phyloP scores from a whole-genome alignment of 192 early-diverging fungal genomes.

The Rhizophagus clarus region DNA sequence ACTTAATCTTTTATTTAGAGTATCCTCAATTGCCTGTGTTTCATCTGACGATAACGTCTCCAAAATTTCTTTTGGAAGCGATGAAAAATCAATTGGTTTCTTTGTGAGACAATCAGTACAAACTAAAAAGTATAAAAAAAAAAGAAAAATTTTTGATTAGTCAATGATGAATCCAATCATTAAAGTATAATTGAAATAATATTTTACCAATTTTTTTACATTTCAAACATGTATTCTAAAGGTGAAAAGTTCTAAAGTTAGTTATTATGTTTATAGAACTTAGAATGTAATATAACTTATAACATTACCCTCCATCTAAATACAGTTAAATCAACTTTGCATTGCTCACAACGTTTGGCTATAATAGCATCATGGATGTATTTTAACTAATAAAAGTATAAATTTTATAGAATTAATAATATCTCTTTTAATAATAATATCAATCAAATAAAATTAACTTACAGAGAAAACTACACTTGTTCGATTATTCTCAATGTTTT shows the following conservation, averaged over 20 bases:
- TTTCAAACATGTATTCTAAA: slow-evolving; percentile 25
- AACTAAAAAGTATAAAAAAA: slow-evolving; percentile 30
- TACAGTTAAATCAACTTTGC: slow-evolving; percentile 41
- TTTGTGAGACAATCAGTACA: slow-evolving; percentile 51
- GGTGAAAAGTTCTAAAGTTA: background rate
- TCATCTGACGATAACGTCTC: background rate
- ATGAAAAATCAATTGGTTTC: slow-evolving; percentile 40
- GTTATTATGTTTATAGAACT: background rate
- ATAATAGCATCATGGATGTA: slow-evolving; percentile 27
- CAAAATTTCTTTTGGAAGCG: slow-evolving; percentile 14
- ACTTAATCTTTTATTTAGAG: background rate
- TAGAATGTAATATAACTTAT: background rate
- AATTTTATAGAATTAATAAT: background rate
- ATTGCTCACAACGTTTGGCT: slow-evolving; percentile 43
- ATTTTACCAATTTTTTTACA: slow-evolving; percentile 33
- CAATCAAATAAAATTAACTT: background rate
- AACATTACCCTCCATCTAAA: slow-evolving; percentile 47
- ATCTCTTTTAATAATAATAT: too few species aligned
- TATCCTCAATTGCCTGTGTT: background rate
- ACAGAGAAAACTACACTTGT: background rate
- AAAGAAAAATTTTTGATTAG: background rate
- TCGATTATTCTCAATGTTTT: background rate
- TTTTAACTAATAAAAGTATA: background rate
- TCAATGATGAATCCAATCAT: background rate
- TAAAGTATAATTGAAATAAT: background rate